Percentiles rank a stretch among this genome's conserved stretches.
phyloP scores from a whole-genome alignment of 202 grass and related monocot genomes.

The Carex sylvatica region DNA sequence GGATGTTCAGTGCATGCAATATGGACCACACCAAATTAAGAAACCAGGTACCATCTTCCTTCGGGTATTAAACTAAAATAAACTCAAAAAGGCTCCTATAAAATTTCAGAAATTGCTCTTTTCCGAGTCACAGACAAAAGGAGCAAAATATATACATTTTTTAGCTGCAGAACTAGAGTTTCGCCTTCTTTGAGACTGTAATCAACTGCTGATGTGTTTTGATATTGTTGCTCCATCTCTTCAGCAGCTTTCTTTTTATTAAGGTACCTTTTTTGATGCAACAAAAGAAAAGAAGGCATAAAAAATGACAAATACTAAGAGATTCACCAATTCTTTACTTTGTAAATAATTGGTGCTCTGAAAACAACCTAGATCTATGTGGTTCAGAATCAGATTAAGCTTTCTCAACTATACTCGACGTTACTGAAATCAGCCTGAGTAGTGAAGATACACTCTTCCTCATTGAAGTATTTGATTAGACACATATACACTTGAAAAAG shows the following conservation, averaged over 20 bases:
- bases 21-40: neutral
- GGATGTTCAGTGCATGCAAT: neutral
- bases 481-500: neutral
- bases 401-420: neutral
- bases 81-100: neutral
- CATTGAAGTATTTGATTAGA: neutral
- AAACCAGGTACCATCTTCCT: neutral
- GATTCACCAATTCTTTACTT: neutral
- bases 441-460: neutral
- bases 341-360: neutral
- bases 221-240: slow-evolving; percentile 98
- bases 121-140: slow-evolving; percentile 17
- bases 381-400: neutral
- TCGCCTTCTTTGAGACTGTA: slow-evolving; percentile 99
- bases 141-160: slow-evolving; percentile 56
- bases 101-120: neutral
- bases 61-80: neutral
- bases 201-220: slow-evolving; percentile 78
- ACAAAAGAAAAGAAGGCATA: slow-evolving; percentile 22
- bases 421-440: neutral
- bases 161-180: slow-evolving; percentile 92
- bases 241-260: slow-evolving; percentile 97
- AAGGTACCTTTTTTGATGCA: slow-evolving; percentile 72
- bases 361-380: neutral
- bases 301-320: neutral